A percentile compares a stretch with the other conserved stretches of the same genome.
These are phyloP conservation scores for Nicotiana sylvestris DNA, from an alignment of 257 asterid genomes.

Conservation along the genomic window DNA sequence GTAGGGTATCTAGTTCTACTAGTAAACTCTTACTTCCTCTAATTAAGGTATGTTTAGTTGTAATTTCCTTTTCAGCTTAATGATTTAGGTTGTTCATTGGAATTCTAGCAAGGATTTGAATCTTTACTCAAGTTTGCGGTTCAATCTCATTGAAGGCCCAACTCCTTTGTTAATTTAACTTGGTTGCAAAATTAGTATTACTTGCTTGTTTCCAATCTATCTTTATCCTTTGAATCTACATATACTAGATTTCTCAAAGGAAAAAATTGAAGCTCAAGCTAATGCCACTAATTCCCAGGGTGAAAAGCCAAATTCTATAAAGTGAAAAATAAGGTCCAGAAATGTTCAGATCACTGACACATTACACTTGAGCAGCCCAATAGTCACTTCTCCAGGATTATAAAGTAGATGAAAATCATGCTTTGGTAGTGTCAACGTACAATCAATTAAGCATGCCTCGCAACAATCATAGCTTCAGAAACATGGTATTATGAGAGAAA, in stretches of 20 bases:
- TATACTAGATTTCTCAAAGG: no score
- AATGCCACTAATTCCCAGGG: neutral
- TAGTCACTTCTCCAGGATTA: neutral
- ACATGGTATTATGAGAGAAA: neutral
- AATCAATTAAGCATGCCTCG: neutral
- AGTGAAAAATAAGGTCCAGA: neutral
- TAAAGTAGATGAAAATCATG: neutral
- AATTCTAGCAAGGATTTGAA: no score
- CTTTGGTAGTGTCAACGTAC: neutral
- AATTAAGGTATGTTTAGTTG: neutral
- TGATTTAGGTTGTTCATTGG: no score
- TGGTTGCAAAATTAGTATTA: no score
- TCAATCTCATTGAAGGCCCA: no score
- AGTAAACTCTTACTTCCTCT: neutral
- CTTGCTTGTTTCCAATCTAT: no score
- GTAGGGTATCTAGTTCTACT: neutral
- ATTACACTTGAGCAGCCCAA: neutral
- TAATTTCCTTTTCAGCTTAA: no score
- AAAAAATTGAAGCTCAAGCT: neutral
- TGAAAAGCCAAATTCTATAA: neutral
- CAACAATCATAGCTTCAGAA: constrained; percentile 1
- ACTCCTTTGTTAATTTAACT: no score
- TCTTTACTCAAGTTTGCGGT: no score
- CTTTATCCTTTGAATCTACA: no score
- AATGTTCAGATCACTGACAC: neutral